A percentile compares a stretch with the other conserved stretches of the same genome.
These are phyloP conservation scores for Drechslerella coelobrocha DNA, from an alignment of 2,329 filamentous ascomycete species.

Conservation along the genomic window DNA sequence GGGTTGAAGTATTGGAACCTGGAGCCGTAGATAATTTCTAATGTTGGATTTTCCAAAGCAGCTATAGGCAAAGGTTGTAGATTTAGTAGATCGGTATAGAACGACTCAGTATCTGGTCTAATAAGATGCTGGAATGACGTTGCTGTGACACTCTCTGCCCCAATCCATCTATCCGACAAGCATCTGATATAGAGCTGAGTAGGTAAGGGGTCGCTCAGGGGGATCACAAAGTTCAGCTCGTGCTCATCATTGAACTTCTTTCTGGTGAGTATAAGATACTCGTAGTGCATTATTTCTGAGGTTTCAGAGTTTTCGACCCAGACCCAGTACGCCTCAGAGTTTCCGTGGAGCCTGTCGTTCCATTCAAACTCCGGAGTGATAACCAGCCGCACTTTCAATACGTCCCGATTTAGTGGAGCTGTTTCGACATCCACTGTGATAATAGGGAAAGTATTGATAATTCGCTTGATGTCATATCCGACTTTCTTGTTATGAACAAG, in stretches of 20 bases:
- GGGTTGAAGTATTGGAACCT: conserved; percentile 97
- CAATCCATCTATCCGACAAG: conserved; percentile 94
- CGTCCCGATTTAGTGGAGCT: conserved; percentile 90
- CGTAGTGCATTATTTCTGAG: conserved; percentile 95
- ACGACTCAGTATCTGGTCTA: conserved; percentile 92
- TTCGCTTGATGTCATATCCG: conserved; percentile 78
- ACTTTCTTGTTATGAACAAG: conserved; percentile 90
- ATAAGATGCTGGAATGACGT: conserved; percentile 98
- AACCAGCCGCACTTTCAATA: conserved; percentile 85
- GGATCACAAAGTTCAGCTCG: conserved; percentile 97
- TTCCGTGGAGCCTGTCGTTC: conserved; percentile 93
- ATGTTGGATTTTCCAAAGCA: conserved; percentile 81
- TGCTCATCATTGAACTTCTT: conserved; percentile 95
- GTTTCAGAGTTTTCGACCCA: conserved; percentile 99
- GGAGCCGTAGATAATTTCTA: conserved; percentile 87
- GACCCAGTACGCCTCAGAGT: conserved; percentile 95
- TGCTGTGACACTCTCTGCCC: conserved; percentile 91
- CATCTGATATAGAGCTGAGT: conserved; percentile 95
- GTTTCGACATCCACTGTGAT: conserved; percentile 91
- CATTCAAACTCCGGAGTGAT: conserved; percentile 89
- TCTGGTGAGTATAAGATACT: conserved; percentile 90
- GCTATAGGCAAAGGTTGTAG: conserved; percentile 86
- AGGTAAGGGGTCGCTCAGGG: conserved; percentile 87
- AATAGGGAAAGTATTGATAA: conserved; percentile 91
- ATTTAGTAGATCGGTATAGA: conserved; percentile 92